Conservation (phyloP, 192 early-diverging fungal species). For the Lunasporangiospora selenospora region DNA sequence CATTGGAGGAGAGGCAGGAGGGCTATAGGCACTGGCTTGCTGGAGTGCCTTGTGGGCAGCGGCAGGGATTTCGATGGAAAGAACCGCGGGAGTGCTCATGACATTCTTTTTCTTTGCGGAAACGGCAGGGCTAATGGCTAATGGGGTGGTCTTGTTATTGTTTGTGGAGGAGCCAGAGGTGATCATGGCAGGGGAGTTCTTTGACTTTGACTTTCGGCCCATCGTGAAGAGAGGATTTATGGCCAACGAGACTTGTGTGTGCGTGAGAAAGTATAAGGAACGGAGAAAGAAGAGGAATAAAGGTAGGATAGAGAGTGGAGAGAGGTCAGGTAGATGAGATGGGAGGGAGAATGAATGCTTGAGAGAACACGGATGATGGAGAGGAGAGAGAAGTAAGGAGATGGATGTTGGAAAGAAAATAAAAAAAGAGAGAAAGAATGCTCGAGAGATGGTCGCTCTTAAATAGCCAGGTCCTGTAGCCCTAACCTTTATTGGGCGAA, state of each 20-base stretch:
- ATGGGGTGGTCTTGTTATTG: conserved; percentile 5
- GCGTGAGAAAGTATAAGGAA: neutral
- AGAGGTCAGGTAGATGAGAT: neutral
- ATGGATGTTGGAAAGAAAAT: neutral
- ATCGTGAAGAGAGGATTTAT: neutral
- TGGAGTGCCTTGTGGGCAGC: neutral
- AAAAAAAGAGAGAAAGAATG: neutral
- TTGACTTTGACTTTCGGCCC: neutral
- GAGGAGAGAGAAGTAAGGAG: neutral
- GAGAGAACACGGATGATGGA: neutral
- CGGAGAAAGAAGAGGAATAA: neutral
- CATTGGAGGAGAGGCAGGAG: conserved; percentile 20
- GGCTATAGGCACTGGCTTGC: neutral
- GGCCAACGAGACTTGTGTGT: no score
- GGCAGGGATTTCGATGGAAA: conserved; percentile 30
- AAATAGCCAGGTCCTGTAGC: no score
- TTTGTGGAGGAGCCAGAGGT: conserved; percentile 14
- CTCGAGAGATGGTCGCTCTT: neutral
- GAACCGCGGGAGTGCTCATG: neutral
- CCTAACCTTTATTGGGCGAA: no score
- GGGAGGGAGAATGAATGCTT: no score
- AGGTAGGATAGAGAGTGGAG: neutral
- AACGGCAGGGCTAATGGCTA: neutral
- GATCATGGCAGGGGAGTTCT: conserved; percentile 3
- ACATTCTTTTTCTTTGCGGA: neutral